A percentile compares a stretch with the other conserved stretches of the same genome.
Evolutionary conservation across 2,329 filamentous ascomycete genomes (phyloP).

Genomic region (Mycogone perniciosa): DNA sequence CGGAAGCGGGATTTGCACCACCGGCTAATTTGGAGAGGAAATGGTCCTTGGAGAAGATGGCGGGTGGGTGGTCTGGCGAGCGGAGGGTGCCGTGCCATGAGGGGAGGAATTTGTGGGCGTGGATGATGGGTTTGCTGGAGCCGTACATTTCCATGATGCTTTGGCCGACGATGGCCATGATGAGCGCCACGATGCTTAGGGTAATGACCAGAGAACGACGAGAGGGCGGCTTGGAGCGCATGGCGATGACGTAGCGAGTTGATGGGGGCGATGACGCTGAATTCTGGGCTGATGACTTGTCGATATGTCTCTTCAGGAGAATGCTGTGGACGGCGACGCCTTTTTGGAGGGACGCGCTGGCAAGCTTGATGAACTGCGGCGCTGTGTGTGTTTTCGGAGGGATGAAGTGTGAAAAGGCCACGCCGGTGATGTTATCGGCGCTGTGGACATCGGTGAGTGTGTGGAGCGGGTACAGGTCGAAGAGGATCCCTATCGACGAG

Average conservation of each 20-base stretch:
- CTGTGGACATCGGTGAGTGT: constrained; percentile 49
- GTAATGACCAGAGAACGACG: constrained; percentile 46
- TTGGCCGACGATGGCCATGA: constrained; percentile 58
- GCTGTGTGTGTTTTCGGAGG: constrained; percentile 42
- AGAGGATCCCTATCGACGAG: constrained; percentile 42
- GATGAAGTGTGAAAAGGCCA: constrained; percentile 52
- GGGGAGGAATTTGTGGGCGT: constrained; percentile 51
- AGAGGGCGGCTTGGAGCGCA: constrained; percentile 47
- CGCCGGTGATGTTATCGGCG: constrained; percentile 50
- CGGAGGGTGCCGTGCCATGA: constrained; percentile 31
- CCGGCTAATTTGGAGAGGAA: constrained; percentile 34
- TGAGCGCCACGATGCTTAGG: constrained; percentile 49
- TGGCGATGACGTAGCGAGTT: constrained; percentile 64
- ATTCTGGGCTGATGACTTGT: constrained; percentile 28
- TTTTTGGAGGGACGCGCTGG: constrained; percentile 74
- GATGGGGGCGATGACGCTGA: constrained; percentile 34
- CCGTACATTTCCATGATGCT: constrained; percentile 59
- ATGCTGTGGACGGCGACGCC: constrained; percentile 75
- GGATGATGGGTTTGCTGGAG: constrained; percentile 48
- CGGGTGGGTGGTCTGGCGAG: constrained; percentile 20
- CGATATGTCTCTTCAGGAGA: constrained; percentile 49
- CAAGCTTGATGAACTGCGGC: constrained; percentile 57
- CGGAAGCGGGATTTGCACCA: constrained; percentile 25
- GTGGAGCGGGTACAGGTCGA: constrained; percentile 45
- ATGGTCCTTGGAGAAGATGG: constrained; percentile 25